phyloP scores from a whole-genome alignment of 306 rosid genomes.

The Fragaria iinumae region DNA sequence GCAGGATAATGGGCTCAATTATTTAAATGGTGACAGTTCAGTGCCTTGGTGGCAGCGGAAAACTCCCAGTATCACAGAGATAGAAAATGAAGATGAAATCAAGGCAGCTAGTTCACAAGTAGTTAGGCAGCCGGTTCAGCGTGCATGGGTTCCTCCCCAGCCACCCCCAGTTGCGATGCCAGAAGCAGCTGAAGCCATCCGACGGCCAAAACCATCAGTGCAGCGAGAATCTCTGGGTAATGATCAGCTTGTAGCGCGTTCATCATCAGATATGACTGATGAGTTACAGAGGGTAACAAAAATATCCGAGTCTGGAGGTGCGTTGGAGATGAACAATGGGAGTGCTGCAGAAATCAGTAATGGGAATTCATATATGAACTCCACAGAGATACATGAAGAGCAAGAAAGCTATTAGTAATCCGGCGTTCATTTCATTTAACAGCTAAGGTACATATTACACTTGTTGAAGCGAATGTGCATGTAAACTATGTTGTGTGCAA shows the following conservation, averaged over 20 bases:
- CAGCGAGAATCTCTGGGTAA: constrained; percentile 55
- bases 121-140: constrained; percentile 36
- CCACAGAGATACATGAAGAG: constrained; percentile 61
- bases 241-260: constrained; percentile 37
- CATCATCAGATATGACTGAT: constrained; percentile 54
- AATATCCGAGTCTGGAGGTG: constrained; percentile 56
- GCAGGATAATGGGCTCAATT: constrained; percentile 39
- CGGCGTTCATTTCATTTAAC: background rate
- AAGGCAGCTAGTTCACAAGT: constrained; percentile 54
- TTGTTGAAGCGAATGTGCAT: background rate
- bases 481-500: background rate
- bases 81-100: constrained; percentile 49
- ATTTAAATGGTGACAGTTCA: constrained; percentile 49
- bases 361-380: constrained; percentile 31
- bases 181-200: constrained; percentile 89
- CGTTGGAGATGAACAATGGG: constrained; percentile 37
- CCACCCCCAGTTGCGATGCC: constrained; percentile 85
- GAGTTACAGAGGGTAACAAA: constrained; percentile 47
- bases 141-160: constrained; percentile 93
- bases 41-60: constrained; percentile 73
- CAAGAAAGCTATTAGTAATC: background rate
- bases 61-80: constrained; percentile 62
- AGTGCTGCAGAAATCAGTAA: constrained; percentile 36
- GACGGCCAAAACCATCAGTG: constrained; percentile 64
- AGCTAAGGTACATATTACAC: background rate